phyloP scores from a whole-genome alignment of 1,139 yeast species.

The Candida pseudoviswanathii region DNA sequence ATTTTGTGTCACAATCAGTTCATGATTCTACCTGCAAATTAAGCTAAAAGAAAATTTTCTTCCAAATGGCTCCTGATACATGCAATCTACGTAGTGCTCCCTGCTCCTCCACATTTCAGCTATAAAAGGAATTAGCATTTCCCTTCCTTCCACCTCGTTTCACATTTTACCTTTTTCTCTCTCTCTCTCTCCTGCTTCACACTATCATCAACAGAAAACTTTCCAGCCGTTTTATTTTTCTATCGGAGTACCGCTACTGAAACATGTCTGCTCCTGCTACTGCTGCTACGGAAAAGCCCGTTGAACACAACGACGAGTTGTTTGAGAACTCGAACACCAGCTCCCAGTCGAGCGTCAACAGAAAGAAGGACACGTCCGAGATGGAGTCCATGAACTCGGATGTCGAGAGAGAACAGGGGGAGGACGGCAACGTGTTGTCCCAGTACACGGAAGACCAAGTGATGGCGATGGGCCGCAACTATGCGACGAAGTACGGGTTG shows the following conservation, averaged over 20 bases:
- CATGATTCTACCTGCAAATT: neutral
- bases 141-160: too few relatives aligned
- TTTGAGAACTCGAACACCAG: slow-evolving; percentile 21
- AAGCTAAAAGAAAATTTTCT: neutral
- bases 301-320: slow-evolving; percentile 15
- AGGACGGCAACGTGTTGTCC: slow-evolving; percentile 57
- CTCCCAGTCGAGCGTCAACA: slow-evolving; percentile 23
- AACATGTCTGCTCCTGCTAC: neutral
- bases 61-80: neutral
- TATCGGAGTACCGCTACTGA: neutral
- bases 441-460: slow-evolving; percentile 68
- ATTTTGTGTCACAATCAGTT: slow-evolving; percentile 1
- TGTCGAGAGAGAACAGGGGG: slow-evolving; percentile 29
- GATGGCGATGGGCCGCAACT: slow-evolving; percentile 69
- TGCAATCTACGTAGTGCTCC: neutral
- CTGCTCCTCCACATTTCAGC: neutral
- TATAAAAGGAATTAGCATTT: slow-evolving; percentile 2
- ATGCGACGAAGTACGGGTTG: slow-evolving; percentile 61
- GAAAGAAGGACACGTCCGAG: slow-evolving; percentile 24
- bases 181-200: too few relatives aligned
- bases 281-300: slow-evolving; percentile 6
- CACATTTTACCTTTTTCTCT: neutral
- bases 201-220: neutral
- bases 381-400: slow-evolving; percentile 27
- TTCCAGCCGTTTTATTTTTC: neutral